Percentiles rank a stretch among this genome's conserved stretches.
Evolutionary conservation across 2,329 filamentous ascomycete species (phyloP).

Genomic region (Sarocladium brachiariae): DNA sequence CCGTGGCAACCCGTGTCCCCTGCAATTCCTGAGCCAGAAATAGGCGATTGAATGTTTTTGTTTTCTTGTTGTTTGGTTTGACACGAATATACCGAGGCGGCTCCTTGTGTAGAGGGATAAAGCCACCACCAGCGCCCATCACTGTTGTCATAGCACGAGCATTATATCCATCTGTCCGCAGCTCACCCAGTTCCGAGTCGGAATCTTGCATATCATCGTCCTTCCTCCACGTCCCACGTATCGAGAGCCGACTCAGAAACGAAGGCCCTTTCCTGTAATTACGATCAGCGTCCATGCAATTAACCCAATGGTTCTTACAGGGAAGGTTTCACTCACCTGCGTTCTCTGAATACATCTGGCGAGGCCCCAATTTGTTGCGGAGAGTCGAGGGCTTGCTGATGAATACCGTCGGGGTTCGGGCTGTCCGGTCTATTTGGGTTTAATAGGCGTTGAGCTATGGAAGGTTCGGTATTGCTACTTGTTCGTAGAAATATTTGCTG

Average conservation of each 20-base stretch:
- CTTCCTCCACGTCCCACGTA: conserved; percentile 71
- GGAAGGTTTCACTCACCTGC: conserved; percentile 44
- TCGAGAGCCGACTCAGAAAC: conserved; percentile 74
- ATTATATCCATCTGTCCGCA: conserved; percentile 71
- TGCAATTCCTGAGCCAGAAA: conserved; percentile 89
- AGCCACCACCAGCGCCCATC: conserved; percentile 61
- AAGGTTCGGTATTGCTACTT: conserved; percentile 30
- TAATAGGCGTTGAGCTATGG: conserved; percentile 49
- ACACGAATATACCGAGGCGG: conserved; percentile 89
- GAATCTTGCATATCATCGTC: conserved; percentile 52
- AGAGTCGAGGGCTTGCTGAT: conserved; percentile 35
- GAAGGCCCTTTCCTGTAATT: conserved; percentile 70
- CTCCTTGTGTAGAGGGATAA: conserved; percentile 79
- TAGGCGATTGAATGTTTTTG: conserved; percentile 73
- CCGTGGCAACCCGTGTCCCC: conserved; percentile 40
- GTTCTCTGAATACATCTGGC: conserved; percentile 50
- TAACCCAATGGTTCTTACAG: neutral
- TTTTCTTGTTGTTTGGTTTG: conserved; percentile 71
- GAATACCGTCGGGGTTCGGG: conserved; percentile 34
- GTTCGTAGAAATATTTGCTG: conserved; percentile 35
- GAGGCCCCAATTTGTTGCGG: conserved; percentile 27
- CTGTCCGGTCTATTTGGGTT: conserved; percentile 46
- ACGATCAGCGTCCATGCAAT: neutral
- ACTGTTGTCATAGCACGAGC: conserved; percentile 75
- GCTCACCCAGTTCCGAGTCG: conserved; percentile 62